phyloP scores from a whole-genome alignment of 305 asterid species.

The Solanum chacoense region DNA sequence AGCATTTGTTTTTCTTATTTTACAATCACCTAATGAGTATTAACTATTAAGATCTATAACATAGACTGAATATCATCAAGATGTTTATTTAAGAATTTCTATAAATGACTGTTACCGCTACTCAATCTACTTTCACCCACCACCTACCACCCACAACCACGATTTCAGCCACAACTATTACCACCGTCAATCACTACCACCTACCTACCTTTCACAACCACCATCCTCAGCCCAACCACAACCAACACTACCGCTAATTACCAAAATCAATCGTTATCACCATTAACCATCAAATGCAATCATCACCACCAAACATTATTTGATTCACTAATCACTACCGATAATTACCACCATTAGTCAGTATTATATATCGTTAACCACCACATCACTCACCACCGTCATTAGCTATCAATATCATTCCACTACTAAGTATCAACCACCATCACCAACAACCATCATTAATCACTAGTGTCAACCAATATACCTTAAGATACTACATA shows the following conservation, averaged over 20 bases:
- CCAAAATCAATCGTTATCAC: background rate
- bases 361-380: background rate
- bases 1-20: background rate
- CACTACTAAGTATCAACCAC: background rate
- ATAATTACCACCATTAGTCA: background rate
- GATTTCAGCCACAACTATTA: background rate
- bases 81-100: background rate
- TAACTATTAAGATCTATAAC: background rate
- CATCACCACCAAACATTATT: background rate
- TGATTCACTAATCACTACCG: background rate
- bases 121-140: background rate
- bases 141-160: background rate
- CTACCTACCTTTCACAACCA: background rate
- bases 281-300: background rate
- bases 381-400: background rate
- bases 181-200: background rate
- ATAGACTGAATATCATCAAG: background rate
- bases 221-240: background rate
- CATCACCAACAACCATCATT: background rate
- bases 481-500: background rate
- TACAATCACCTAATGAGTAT: background rate
- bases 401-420: background rate
- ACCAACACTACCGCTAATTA: background rate
- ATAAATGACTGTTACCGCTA: background rate
- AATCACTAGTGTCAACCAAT: background rate